Evolutionary conservation across 2,329 filamentous ascomycete species (phyloP).

Genomic region (Pseudocercospora eumusae): DNA sequence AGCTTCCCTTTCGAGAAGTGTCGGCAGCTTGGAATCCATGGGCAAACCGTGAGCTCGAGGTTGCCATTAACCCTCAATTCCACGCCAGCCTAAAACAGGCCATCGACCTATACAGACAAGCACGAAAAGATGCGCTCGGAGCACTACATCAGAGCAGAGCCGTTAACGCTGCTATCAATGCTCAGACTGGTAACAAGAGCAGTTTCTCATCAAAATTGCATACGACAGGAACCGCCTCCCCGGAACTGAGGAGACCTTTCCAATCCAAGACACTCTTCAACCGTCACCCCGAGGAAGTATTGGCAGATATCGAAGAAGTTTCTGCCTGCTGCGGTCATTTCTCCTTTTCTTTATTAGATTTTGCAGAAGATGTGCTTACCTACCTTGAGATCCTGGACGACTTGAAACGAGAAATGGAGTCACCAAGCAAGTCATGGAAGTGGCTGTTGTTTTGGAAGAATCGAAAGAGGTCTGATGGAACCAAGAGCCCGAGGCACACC

Average conservation of each 20-base stretch:
- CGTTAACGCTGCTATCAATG: slow-evolving; percentile 51
- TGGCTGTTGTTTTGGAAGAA: slow-evolving; percentile 79
- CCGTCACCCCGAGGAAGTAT: slow-evolving; percentile 59
- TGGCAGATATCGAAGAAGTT: slow-evolving; percentile 95
- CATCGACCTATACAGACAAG: slow-evolving; percentile 73
- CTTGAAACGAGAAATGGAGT: slow-evolving; percentile 66
- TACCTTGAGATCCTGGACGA: slow-evolving; percentile 85
- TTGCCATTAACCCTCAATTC: slow-evolving; percentile 77
- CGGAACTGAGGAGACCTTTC: slow-evolving; percentile 16
- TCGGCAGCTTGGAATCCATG: slow-evolving; percentile 26
- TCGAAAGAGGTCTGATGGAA: slow-evolving; percentile 10
- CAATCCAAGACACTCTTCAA: slow-evolving; percentile 27
- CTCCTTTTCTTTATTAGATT: slow-evolving; percentile 85
- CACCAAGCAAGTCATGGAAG: slow-evolving; percentile 68
- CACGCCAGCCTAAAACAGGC: slow-evolving; percentile 78
- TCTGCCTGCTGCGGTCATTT: slow-evolving; percentile 98
- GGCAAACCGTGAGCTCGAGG: slow-evolving; percentile 57
- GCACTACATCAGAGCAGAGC: slow-evolving; percentile 81
- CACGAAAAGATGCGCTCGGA: slow-evolving; percentile 73
- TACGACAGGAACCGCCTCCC: slow-evolving; percentile 20
- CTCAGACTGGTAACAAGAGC: slow-evolving; percentile 63
- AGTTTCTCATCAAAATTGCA: slow-evolving; percentile 49
- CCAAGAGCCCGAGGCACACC: slow-evolving; percentile 24
- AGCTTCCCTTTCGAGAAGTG: slow-evolving; percentile 69
- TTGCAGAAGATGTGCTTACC: slow-evolving; percentile 83